phyloP scores from a whole-genome alignment of 164 flowering plant genomes.

The Chimonanthus salicifolius region DNA sequence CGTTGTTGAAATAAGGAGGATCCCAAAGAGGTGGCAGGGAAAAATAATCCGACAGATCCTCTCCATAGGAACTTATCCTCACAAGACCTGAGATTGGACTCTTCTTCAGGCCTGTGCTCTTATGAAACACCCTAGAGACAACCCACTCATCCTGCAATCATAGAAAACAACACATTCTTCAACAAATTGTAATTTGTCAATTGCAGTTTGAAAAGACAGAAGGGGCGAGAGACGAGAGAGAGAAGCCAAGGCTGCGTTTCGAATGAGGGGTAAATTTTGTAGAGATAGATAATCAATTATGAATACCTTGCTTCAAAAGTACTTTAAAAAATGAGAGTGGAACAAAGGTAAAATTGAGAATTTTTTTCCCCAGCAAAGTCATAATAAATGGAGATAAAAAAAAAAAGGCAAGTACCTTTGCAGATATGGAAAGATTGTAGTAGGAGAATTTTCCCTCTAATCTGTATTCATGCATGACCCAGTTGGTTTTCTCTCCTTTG shows the following conservation, averaged over 20 bases:
- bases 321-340: no score
- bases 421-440: constrained; percentile 26
- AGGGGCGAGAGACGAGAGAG: background rate
- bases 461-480: constrained; percentile 65
- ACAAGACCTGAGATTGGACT: constrained; percentile 15
- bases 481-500: constrained; percentile 54
- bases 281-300: no score
- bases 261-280: no score
- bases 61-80: constrained; percentile 37
- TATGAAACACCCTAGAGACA: constrained; percentile 52
- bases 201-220: no score
- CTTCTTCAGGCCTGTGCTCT: constrained; percentile 37
- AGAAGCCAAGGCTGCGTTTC: no score
- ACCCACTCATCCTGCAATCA: constrained; percentile 60
- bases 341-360: background rate
- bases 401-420: constrained; percentile 24
- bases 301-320: no score
- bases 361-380: background rate
- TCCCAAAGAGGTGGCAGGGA: constrained; percentile 49
- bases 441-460: constrained; percentile 42
- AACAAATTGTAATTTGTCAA: background rate
- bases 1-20: constrained; percentile 22
- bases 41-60: constrained; percentile 26
- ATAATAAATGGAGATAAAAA: background rate
- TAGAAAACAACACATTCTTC: background rate